Base-by-base conservation (phyloP, 192 early-diverging fungal genomes). In the Powellomyces hirtus region DNA sequence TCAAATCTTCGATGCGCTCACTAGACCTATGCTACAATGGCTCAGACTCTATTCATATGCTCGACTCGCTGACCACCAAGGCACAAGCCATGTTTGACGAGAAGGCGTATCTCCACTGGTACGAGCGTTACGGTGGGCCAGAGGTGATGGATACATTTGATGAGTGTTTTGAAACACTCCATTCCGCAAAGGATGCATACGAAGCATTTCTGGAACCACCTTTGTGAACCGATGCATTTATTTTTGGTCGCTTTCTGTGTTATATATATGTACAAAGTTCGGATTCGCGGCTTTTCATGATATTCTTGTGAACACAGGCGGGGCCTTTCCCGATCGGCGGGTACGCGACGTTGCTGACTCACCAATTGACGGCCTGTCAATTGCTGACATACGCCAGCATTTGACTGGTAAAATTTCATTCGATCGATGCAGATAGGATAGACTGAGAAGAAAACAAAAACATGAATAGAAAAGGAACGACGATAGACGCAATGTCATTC, bases 31-130 rank as follows among this genome's bases (percentile, higher is more conserved):
- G 31, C 38, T 72, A 53, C 35, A 81, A 81, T 59, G 35, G 35
- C 37, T 53, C 42, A 10, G 73, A 72, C 18, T 46, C 42, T 24
- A 22, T 60, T 13, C 37, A 51, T 5, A 27, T 61, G 7, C 36
- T 77, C 10, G 49, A 44, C 5, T 7, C 35, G 4, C 27, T 71
- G 10, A 18, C 70, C 22, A 30, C 68, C 1, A 59, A 66, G 26
- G 66, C 73, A 26, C 22, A 30, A 27, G 37, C 53, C 1, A 72
- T 75, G 73, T 66, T 58, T 35, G 59, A 65, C 22, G 63, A 27
- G 20, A 44, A 68, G n/a, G 75, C 79, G 20, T 81, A 77, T 42
- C 35, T 80, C 40, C 79, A 80, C 50, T 77, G 75, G 75, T 80
- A 74, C 56, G 64, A 75, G 45, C 69, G 68, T 2, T 70, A 74